These are phyloP conservation scores for Angomonas deanei DNA, from an alignment of 208 protist species.

Conservation along the genomic window DNA sequence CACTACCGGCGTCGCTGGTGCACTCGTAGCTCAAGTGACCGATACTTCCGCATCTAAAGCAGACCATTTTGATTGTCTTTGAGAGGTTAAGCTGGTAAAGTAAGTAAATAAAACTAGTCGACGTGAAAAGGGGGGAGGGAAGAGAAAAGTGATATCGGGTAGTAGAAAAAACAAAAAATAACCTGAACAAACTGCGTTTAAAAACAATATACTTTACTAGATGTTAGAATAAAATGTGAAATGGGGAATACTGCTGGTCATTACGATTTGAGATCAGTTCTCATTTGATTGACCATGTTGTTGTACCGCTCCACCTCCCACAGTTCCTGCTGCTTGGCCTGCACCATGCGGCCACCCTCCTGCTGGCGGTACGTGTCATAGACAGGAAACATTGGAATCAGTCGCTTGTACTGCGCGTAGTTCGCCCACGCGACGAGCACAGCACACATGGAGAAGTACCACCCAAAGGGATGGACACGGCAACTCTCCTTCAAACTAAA, in stretches of 20 bases:
- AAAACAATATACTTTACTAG: neutral
- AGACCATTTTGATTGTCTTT: constrained; percentile 53
- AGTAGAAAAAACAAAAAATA: too few species aligned
- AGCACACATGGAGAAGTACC: constrained; percentile 28
- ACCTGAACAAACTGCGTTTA: too few species aligned
- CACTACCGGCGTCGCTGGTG: constrained; percentile 23
- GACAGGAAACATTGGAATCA: constrained; percentile 39
- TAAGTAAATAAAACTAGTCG: constrained; percentile 4
- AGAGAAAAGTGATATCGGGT: neutral
- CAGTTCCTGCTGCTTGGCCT: constrained; percentile 55
- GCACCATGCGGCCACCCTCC: constrained; percentile 44
- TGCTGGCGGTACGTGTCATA: constrained; percentile 27
- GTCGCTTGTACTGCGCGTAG: constrained; percentile 45
- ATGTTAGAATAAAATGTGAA: neutral
- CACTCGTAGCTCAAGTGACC: constrained; percentile 81
- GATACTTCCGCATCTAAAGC: constrained; percentile 76
- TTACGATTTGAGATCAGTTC: constrained; percentile 24
- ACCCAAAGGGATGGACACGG: constrained; percentile 21
- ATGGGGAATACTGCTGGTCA: neutral
- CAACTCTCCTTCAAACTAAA: constrained; percentile 43
- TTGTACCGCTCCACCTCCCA: constrained; percentile 52
- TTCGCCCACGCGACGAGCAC: constrained; percentile 44
- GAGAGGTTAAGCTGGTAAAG: neutral
- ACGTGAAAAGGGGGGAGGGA: neutral
- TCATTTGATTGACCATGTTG: constrained; percentile 51